Percentiles rank a stretch among this genome's conserved stretches.
These are phyloP conservation scores for Cyberlindnera sargentensis DNA, from an alignment of 805 yeast genomes.

Conservation along the genomic window DNA sequence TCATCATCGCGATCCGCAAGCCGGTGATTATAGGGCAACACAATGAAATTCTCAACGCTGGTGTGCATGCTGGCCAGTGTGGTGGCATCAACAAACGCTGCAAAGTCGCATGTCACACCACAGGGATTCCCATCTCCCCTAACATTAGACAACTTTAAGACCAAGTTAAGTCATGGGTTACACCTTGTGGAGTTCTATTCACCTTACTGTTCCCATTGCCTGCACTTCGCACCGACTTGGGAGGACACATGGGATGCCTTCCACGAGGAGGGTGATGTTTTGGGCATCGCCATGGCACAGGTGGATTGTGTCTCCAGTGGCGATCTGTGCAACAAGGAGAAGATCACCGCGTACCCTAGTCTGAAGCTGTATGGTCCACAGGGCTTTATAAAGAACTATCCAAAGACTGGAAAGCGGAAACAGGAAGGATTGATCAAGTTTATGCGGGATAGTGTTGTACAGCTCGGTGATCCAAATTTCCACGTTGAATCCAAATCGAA, in stretches of 20 bases:
- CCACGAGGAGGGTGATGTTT: conserved; percentile 34
- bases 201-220: conserved; percentile 86
- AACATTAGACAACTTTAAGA: conserved; percentile 43
- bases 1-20: too few species aligned
- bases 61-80: too few species aligned
- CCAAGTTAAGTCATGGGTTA: conserved; percentile 41
- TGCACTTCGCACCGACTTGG: conserved; percentile 77
- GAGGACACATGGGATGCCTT: conserved; percentile 49
- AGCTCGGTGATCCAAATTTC: conserved; percentile 32
- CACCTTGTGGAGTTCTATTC: conserved; percentile 85
- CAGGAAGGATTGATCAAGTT: conserved; percentile 44
- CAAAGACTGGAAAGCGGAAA: conserved; percentile 38
- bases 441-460: conserved; percentile 46
- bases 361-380: conserved; percentile 62
- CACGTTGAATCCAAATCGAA: conserved; percentile 36
- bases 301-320: conserved; percentile 85
- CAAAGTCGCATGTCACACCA: background rate
- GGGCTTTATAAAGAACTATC: conserved; percentile 40
- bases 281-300: conserved; percentile 54
- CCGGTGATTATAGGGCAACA: background rate
- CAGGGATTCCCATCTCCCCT: conserved; percentile 41
- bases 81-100: too few species aligned
- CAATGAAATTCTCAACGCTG: background rate
- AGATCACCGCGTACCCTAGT: conserved; percentile 60
- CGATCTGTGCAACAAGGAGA: conserved; percentile 71